A percentile compares a stretch with the other conserved stretches of the same genome.
phyloP scores from a whole-genome alignment of 192 early-diverging fungal genomes.

The Helicostylum pulchrum region DNA sequence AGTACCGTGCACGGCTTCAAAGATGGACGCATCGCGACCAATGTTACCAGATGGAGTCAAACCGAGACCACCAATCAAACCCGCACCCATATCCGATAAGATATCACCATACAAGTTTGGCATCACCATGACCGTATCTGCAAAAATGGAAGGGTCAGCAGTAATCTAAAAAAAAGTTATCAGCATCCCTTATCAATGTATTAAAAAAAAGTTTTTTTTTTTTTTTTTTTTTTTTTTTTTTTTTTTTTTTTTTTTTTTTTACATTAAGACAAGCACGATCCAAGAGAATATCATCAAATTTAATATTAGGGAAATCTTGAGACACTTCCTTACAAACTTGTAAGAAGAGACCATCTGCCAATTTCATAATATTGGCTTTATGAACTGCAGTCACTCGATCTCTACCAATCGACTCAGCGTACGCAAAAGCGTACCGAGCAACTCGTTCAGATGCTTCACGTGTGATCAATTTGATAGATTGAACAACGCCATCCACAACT shows the following conservation, averaged over 20 bases:
- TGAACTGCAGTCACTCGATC: conserved; percentile 95
- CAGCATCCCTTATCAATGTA: too few relatives aligned
- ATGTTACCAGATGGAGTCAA: conserved; percentile 99
- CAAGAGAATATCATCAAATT: conserved; percentile 88
- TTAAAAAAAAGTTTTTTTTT: too few relatives aligned
- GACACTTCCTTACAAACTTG: conserved; percentile 88
- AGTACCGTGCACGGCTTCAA: conserved; percentile 93
- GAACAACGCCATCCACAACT: conserved; percentile 94
- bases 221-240: too few relatives aligned
- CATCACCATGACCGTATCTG: conserved; percentile 98
- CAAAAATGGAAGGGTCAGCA: conserved; percentile 87
- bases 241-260: too few relatives aligned
- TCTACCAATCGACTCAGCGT: conserved; percentile 86
- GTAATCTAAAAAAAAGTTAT: conserved; percentile 64
- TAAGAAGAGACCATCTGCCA: conserved; percentile 97
- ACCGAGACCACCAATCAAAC: conserved; percentile 96
- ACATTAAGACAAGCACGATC: conserved; percentile 87
- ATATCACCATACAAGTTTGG: conserved; percentile 99
- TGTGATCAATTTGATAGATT: conserved; percentile 99
- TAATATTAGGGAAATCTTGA: conserved; percentile 86
- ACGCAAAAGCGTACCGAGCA: conserved; percentile 93
- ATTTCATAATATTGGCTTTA: conserved; percentile 97
- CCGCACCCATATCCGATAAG: conserved; percentile 95
- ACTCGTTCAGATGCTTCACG: conserved; percentile 88
- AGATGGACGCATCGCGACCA: conserved; percentile 96